phyloP scores from a whole-genome alignment of 129 eudicot species.

The Deinandra increscens region DNA sequence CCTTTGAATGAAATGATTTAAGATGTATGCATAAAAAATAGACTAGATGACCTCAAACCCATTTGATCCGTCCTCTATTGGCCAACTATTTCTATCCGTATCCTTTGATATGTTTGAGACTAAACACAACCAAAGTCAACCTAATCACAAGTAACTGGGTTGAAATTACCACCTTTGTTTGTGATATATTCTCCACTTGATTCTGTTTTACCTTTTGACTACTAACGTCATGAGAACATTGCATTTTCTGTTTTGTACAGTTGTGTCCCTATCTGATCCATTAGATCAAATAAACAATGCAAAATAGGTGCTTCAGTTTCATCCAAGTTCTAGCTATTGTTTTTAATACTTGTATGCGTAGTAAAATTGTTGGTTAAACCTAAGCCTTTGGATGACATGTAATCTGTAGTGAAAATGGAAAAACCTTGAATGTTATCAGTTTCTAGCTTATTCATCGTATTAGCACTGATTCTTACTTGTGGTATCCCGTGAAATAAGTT shows the following conservation, averaged over 20 bases:
- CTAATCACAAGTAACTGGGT: background rate
- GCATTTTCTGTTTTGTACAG: background rate
- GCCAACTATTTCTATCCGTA: background rate
- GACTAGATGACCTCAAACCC: background rate
- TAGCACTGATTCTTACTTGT: background rate
- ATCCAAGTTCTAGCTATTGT: background rate
- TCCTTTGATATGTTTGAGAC: background rate
- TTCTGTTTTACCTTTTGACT: background rate
- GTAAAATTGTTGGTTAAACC: background rate
- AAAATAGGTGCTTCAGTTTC: background rate
- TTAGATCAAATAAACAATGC: background rate
- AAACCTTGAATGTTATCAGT: background rate
- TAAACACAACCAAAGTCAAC: background rate
- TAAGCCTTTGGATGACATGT: background rate
- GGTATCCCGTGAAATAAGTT: no score
- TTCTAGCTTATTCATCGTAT: background rate
- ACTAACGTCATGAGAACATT: background rate
- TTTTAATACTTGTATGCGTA: background rate
- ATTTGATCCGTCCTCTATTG: background rate
- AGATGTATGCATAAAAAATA: background rate
- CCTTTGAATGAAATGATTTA: background rate
- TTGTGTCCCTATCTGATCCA: background rate
- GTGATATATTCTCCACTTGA: conserved; percentile 1
- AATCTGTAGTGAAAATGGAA: background rate
- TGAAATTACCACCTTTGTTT: background rate